Conservation (phyloP, 257 asterid species). For the Euphrasia confusa region DNA sequence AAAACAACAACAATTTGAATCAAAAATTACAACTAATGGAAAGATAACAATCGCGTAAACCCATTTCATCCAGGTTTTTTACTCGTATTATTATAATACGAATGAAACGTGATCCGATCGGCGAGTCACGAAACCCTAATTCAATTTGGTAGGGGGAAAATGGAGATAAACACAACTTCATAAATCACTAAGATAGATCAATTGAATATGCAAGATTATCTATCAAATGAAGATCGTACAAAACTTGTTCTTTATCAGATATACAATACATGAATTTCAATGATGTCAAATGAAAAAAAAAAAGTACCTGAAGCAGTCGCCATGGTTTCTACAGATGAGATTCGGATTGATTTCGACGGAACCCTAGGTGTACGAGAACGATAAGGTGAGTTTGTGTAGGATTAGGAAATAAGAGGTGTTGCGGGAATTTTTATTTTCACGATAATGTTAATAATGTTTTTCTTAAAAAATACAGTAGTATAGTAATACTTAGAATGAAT, state of each 20-base stretch:
- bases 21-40: neutral
- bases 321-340: constrained; percentile 34
- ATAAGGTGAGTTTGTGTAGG: too few relatives aligned
- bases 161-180: too few relatives aligned
- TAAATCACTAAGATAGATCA: neutral
- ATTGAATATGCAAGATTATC: constrained; percentile 4
- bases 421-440: too few relatives aligned
- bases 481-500: too few relatives aligned
- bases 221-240: neutral
- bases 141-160: neutral
- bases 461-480: too few relatives aligned
- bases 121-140: constrained; percentile 6
- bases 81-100: too few relatives aligned
- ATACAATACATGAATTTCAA: neutral
- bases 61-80: neutral
- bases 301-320: constrained; percentile 74
- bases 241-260: neutral
- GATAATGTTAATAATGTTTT: too few relatives aligned
- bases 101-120: too few relatives aligned
- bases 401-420: too few relatives aligned
- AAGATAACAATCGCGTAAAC: neutral
- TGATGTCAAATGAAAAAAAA: neutral
- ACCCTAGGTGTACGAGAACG: neutral
- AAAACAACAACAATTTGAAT: neutral
- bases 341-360: constrained; percentile 11